Evolutionary conservation across 2,329 filamentous ascomycete genomes (phyloP), one percentile per base, ranked within the genome.

Genomic region (Nigrospora oryzae): DNA sequence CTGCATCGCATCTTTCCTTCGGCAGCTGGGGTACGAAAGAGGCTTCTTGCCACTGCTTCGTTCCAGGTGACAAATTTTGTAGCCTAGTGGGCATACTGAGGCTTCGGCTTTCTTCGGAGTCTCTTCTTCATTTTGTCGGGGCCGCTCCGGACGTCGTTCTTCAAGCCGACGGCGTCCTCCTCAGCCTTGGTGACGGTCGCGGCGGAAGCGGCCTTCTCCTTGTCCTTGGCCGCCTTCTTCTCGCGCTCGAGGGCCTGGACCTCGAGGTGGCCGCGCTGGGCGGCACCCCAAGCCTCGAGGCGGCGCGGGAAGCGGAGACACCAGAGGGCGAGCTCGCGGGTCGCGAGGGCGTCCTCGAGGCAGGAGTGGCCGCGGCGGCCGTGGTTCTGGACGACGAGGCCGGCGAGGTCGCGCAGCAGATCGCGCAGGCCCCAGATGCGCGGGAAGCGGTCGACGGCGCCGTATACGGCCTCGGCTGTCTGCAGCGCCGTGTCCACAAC

Each of bases 321-420:
- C 61, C 63, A 73, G 2, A 77, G 54, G 5, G 67, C 61, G 39
- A 77, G 51, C 52, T 77, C 72, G 8, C 74, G 63, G 1, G 67
- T 61, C 1, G 74, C 73, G 32, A 71, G 62, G 0, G 71, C 67
- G 56, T 76, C 70, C 51, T 76, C 70, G 5, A 77, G 50, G 39
- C 66, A 66, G 53, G 72, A 65, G 41, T 76, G 73, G 1, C 71
- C 68, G 2, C 51, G 53, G 11, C 48, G 52, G 3, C 56, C 51
- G 14, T 23, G 6, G 23, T 63, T 47, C 45, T 66, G 67, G 14
- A 74, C 66, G 2, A 49, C 46, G 11, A 64, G 49, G 2, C 54
- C 51, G 3, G 72, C 49, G 7, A 72, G 52, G 4, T 61, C 59
- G 14, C 51, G 48, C 19, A 59, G 55, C 14, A 71, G 54, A 1